Percentiles rank a stretch among this genome's conserved stretches.
phyloP scores from a whole-genome alignment of 164 flowering plant species.

The Euptelea pleiosperma region DNA sequence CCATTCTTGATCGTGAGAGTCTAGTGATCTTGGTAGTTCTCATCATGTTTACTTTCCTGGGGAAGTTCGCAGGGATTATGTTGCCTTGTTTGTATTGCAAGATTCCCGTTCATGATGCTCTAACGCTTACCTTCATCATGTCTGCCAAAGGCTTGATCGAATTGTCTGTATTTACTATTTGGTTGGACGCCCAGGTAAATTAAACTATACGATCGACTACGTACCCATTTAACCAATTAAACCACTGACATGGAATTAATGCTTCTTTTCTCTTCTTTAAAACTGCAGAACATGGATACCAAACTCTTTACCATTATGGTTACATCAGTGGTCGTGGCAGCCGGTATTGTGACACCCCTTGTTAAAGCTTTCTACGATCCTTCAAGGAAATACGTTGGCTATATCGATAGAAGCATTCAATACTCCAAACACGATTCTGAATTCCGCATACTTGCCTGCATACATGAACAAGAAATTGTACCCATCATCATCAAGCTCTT shows the following conservation, averaged over 20 bases:
- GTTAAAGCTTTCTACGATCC: slow-evolving; percentile 40
- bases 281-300: slow-evolving; percentile 15
- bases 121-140: slow-evolving; percentile 28
- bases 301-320: slow-evolving; percentile 2
- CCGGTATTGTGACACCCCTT: slow-evolving; percentile 36
- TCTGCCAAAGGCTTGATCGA: slow-evolving; percentile 25
- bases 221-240: no score
- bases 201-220: no score
- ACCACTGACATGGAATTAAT: slow-evolving; percentile 3
- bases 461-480: slow-evolving; percentile 23
- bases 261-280: slow-evolving; percentile 10
- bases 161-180: neutral
- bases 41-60: neutral
- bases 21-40: neutral
- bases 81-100: neutral
- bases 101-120: slow-evolving; percentile 19
- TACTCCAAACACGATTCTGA: slow-evolving; percentile 12
- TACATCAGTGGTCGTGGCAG: slow-evolving; percentile 22
- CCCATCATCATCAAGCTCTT: slow-evolving; percentile 31
- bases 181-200: neutral
- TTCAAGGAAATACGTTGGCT: slow-evolving; percentile 10
- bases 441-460: slow-evolving; percentile 30
- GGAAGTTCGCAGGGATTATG: slow-evolving; percentile 14
- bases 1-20: neutral
- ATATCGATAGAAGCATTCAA: slow-evolving; percentile 11